These are phyloP conservation scores for Myriosclerotinia curreyana DNA, from an alignment of 2,329 filamentous ascomycete species.

Conservation along the genomic window DNA sequence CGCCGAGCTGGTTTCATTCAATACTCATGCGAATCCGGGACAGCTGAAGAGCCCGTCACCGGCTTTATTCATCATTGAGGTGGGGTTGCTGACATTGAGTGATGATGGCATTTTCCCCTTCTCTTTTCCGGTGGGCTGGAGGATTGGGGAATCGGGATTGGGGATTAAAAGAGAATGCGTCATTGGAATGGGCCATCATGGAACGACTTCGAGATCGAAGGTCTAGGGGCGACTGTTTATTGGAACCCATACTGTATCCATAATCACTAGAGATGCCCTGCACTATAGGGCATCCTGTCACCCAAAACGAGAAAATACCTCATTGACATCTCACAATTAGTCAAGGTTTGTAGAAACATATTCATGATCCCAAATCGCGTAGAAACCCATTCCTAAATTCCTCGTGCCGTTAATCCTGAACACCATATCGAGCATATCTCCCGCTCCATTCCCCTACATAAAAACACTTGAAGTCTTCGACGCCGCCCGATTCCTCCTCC, in stretches of 20 bases:
- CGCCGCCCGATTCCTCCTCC: conserved; percentile 1
- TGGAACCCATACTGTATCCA: background rate
- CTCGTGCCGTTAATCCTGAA: too few relatives aligned
- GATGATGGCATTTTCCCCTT: too few relatives aligned
- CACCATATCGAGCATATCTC: too few relatives aligned
- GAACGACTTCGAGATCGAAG: background rate
- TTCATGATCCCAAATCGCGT: background rate
- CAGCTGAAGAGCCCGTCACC: too few relatives aligned
- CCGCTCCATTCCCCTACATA: too few relatives aligned
- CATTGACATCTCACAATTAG: background rate
- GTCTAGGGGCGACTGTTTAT: background rate
- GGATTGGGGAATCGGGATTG: too few relatives aligned
- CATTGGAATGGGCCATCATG: background rate
- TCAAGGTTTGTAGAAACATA: background rate
- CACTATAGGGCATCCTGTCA: too few relatives aligned
- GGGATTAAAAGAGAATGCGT: background rate
- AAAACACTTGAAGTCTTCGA: background rate
- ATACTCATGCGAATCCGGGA: too few relatives aligned
- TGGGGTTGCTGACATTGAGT: too few relatives aligned
- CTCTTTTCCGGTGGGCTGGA: too few relatives aligned
- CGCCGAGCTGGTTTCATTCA: background rate
- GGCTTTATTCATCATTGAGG: background rate
- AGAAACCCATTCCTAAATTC: too few relatives aligned
- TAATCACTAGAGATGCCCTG: too few relatives aligned
- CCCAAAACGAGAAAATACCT: background rate